Base-by-base conservation (phyloP, 1,284 basidiomycete genomes). In the Cryptococcus maquisensis region DNA sequence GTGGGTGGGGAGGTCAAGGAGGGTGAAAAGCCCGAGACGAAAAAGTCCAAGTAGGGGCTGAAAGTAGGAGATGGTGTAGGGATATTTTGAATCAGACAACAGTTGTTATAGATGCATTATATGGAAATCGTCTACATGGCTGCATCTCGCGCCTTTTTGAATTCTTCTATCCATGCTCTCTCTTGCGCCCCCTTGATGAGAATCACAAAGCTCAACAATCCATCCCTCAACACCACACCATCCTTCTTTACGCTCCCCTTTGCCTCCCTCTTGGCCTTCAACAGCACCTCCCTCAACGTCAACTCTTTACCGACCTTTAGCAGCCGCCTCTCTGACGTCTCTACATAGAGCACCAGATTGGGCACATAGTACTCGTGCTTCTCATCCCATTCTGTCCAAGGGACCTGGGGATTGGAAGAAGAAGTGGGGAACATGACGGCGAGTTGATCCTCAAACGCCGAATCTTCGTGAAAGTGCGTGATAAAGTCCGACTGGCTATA, bases 271-370 rank as follows among this genome's bases (percentile, higher is more conserved):
- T 81, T 81, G 0, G 85, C 82, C 52, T 80, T 80, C 58, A 63
- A 66, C 49, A 85, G 85, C 6, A 94, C 84, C 68, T 94, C 86
- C 38, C 82, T 78, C 57, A 98, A 76, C 3, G 86, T 86, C 82
- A 94, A 85, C 69, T 88, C 90, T 75, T 86, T 88, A 3, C 94
- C 94, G 10, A 95, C 82, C 74, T 94, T 97, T 59, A 98, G 77
- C 50, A 98, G 75, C 32, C 91, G 80, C 64, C 84, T 85, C 59
- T 82, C 75, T 55, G 79, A 76, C 13, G 94, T 97, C 68, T 86
- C 86, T 26, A 88, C 90, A 73, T 97, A 98, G 5, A 96, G 81
- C 1, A 84, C 82, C 6, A 97, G 76, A 54, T 84, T 82, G 3
- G 77, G 81, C 15, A 81, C 78, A 9, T 80, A 78, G 67, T 96